These are phyloP conservation scores for Ogataea hybrid DNA, from an alignment of 1,139 yeast genomes.

Conservation along the genomic window DNA sequence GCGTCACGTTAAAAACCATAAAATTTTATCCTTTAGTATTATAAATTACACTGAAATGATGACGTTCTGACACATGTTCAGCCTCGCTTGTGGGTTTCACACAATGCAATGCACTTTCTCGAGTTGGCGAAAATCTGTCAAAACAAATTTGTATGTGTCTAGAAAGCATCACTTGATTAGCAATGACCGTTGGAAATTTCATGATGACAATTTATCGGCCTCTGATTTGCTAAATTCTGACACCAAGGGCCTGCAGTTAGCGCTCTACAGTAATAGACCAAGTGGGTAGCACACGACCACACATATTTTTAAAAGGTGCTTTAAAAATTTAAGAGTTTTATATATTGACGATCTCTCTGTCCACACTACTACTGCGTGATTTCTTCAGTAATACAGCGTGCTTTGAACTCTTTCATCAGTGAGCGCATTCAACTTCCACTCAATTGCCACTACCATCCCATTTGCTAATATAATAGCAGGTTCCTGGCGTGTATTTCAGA, in stretches of 20 bases:
- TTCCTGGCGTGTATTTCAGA: conserved; percentile 2
- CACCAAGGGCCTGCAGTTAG: background rate
- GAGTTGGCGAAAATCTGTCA: too few species aligned
- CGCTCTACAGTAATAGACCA: background rate
- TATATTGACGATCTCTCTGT: background rate
- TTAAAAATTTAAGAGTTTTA: background rate
- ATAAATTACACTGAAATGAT: too few species aligned
- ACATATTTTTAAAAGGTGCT: background rate
- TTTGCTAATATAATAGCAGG: background rate
- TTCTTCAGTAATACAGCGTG: background rate
- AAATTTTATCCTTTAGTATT: too few species aligned
- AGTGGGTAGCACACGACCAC: background rate
- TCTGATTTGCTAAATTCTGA: conserved; percentile 3
- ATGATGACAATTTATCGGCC: conserved; percentile 1
- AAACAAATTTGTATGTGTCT: background rate
- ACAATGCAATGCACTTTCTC: too few species aligned
- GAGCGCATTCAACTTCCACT: background rate
- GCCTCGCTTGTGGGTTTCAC: too few species aligned
- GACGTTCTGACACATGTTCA: too few species aligned
- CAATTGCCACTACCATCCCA: background rate
- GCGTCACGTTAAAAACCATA: too few species aligned
- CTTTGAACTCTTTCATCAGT: background rate
- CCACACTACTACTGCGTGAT: background rate
- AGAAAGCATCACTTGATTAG: background rate
- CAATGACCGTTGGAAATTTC: background rate